phyloP scores from a whole-genome alignment of 2,329 filamentous ascomycete species.

The Trichoderma oligosporum region DNA sequence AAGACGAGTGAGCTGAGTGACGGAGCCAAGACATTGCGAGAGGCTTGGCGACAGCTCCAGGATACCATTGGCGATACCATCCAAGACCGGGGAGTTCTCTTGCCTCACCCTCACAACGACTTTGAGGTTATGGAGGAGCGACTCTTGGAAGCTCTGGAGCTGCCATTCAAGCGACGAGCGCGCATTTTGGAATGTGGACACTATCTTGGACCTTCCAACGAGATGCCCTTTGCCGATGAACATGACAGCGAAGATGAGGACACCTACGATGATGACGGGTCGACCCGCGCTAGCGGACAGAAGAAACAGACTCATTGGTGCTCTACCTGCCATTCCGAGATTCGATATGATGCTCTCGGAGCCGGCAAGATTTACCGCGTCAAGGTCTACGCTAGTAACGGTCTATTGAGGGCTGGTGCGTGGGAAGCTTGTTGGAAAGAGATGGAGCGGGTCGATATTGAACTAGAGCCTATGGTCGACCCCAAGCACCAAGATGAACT shows the following conservation, averaged over 20 bases:
- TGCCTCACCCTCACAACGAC: slow-evolving; percentile 75
- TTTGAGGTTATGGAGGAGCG: slow-evolving; percentile 77
- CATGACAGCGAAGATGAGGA: slow-evolving; percentile 48
- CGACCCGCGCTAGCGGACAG: slow-evolving; percentile 25
- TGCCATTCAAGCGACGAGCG: slow-evolving; percentile 61
- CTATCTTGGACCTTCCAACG: slow-evolving; percentile 62
- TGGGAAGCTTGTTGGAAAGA: slow-evolving; percentile 95
- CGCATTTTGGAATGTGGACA: slow-evolving; percentile 73
- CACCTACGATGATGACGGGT: slow-evolving; percentile 33
- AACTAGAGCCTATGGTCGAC: slow-evolving; percentile 73
- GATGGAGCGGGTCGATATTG: slow-evolving; percentile 97
- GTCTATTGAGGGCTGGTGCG: slow-evolving; percentile 83
- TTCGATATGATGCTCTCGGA: slow-evolving; percentile 52
- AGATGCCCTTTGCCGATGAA: slow-evolving; percentile 41
- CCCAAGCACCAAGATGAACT: slow-evolving; percentile 56
- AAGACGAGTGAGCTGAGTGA: slow-evolving; percentile 41
- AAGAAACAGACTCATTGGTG: slow-evolving; percentile 51
- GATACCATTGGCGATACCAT: slow-evolving; percentile 70
- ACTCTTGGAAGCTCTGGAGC: slow-evolving; percentile 68
- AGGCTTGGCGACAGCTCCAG: slow-evolving; percentile 64
- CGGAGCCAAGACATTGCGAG: slow-evolving; percentile 49
- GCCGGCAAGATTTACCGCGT: slow-evolving; percentile 64
- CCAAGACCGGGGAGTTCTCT: slow-evolving; percentile 66
- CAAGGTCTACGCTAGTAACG: slow-evolving; percentile 92
- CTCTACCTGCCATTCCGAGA: slow-evolving; percentile 52